Percentiles rank a stretch among this genome's conserved stretches.
These are phyloP conservation scores for Pythium brachiatum DNA, from an alignment of 352 stramenopile genomes.

Conservation along the genomic window DNA sequence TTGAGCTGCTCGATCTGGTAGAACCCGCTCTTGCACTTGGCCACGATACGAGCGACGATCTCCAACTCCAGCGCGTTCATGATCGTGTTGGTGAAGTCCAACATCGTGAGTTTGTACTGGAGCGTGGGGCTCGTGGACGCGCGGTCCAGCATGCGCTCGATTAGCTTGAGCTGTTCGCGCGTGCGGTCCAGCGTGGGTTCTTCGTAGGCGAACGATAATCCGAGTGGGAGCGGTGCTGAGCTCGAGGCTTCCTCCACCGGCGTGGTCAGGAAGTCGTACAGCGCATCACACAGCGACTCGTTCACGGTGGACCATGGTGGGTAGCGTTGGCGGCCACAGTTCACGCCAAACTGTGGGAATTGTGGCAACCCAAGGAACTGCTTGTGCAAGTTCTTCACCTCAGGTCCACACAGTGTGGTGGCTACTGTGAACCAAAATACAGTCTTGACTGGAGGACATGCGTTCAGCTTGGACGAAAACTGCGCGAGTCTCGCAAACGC, in stretches of 20 bases:
- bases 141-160: constrained; percentile 12
- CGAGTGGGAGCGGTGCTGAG: too few species aligned
- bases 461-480: neutral
- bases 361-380: constrained; percentile 3
- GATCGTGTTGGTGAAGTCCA: constrained; percentile 5
- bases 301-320: too few species aligned
- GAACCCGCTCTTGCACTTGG: constrained; percentile 5
- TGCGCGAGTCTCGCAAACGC: neutral
- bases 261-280: too few species aligned
- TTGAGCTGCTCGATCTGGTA: constrained; percentile 4
- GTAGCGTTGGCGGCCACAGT: too few species aligned
- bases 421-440: too few species aligned
- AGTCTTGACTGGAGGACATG: constrained; percentile 8
- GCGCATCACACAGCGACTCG: too few species aligned
- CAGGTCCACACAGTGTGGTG: too few species aligned
- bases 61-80: constrained; percentile 7
- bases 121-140: neutral
- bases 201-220: neutral
- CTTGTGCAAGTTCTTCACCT: neutral
- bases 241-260: too few species aligned
- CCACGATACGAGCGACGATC: constrained; percentile 12
- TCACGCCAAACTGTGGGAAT: too few species aligned
- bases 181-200: neutral
- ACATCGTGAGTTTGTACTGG: constrained; percentile 1
- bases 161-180: neutral